These are phyloP conservation scores for Diaporthe humulicola DNA, from an alignment of 2,329 filamentous ascomycete genomes.

Conservation along the genomic window DNA sequence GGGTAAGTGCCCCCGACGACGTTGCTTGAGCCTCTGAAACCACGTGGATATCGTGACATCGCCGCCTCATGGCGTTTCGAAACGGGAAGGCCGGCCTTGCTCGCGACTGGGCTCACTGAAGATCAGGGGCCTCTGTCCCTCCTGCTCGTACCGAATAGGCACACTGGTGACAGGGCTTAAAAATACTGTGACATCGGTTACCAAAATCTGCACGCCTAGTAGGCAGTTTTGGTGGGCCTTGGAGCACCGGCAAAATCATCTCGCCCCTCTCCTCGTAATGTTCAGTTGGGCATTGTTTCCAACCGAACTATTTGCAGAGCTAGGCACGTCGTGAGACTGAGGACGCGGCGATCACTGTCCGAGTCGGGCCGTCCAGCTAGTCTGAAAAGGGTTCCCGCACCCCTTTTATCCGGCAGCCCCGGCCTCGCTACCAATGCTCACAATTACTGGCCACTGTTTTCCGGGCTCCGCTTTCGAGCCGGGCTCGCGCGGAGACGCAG, in stretches of 20 bases:
- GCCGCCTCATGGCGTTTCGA: slow-evolving; percentile 24
- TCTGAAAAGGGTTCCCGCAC: not conserved
- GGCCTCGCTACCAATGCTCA: slow-evolving; percentile 6
- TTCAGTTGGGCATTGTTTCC: slow-evolving; percentile 16
- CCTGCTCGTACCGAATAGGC: not conserved
- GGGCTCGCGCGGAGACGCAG: not conserved
- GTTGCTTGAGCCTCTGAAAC: slow-evolving; percentile 25
- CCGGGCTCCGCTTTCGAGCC: slow-evolving; percentile 15
- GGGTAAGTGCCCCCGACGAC: slow-evolving; percentile 10
- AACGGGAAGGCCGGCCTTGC: slow-evolving; percentile 23
- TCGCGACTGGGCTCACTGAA: slow-evolving; percentile 13
- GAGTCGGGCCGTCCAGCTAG: slow-evolving; percentile 28
- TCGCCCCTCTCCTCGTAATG: slow-evolving; percentile 6
- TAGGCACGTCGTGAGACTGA: slow-evolving; percentile 12
- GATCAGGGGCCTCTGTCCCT: slow-evolving; percentile 9
- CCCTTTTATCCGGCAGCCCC: slow-evolving; percentile 28
- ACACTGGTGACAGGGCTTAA: slow-evolving; percentile 8
- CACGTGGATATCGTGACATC: slow-evolving; percentile 27
- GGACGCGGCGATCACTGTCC: slow-evolving; percentile 2
- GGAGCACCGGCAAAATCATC: slow-evolving; percentile 10
- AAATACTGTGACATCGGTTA: slow-evolving; percentile 29
- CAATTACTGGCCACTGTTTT: not conserved
- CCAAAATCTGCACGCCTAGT: slow-evolving; percentile 11
- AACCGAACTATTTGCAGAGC: slow-evolving; percentile 27
- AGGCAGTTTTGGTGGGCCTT: slow-evolving; percentile 3